Percentiles rank a stretch among this genome's conserved stretches.
phyloP scores from a whole-genome alignment of 2,329 filamentous ascomycete genomes.

The Tolypocladium inflatum region DNA sequence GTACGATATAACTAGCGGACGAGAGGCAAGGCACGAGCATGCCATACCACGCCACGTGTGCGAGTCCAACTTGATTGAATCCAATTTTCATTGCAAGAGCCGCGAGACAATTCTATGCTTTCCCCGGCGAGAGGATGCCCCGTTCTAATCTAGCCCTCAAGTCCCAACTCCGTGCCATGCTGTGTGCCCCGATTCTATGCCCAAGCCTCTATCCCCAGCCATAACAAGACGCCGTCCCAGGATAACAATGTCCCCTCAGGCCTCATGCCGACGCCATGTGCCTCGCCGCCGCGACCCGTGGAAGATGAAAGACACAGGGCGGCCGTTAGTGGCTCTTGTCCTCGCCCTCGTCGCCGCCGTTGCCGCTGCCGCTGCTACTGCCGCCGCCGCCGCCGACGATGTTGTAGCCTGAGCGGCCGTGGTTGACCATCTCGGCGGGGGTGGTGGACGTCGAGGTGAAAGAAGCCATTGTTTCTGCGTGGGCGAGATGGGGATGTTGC shows the following conservation, averaged over 20 bases:
- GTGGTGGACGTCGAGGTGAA: conserved; percentile 14
- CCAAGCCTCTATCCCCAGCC: not conserved
- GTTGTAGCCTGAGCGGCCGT: conserved; percentile 35
- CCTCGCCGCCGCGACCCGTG: no score
- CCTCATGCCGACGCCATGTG: not conserved
- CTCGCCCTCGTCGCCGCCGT: conserved; percentile 19
- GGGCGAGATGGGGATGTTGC: not conserved
- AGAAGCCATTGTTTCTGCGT: conserved; percentile 7
- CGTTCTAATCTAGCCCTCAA: not conserved
- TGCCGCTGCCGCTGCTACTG: conserved; percentile 10
- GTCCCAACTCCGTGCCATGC: not conserved
- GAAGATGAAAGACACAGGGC: not conserved
- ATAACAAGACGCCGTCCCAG: not conserved
- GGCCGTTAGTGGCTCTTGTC: not conserved
- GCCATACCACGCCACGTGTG: not conserved
- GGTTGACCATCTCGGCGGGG: conserved; percentile 22
- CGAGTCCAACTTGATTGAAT: not conserved
- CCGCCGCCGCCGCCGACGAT: conserved; percentile 17
- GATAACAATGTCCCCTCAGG: not conserved
- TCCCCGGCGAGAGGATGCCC: not conserved
- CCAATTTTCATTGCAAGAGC: not conserved
- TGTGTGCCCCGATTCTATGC: not conserved
- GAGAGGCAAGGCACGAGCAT: not conserved
- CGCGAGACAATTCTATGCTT: not conserved
- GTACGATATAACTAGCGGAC: not conserved